phyloP scores from a whole-genome alignment of 768 basidiomycete species.

The Phylloporus sp. region DNA sequence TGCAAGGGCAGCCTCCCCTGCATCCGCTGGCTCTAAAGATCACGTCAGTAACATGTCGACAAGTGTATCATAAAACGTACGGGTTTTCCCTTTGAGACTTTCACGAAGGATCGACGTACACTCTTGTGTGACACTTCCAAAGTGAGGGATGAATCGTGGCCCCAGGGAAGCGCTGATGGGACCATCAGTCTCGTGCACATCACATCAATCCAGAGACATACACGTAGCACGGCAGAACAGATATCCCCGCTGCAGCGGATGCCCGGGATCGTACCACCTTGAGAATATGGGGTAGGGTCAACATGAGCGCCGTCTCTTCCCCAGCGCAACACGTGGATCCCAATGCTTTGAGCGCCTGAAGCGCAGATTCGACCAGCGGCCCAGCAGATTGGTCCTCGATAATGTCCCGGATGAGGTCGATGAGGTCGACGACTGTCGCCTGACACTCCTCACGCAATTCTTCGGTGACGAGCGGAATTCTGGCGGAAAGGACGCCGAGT shows the following conservation, averaged over 20 bases:
- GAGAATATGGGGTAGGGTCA: conserved; percentile 57
- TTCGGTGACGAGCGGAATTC: conserved; percentile 57
- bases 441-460: conserved; percentile 51
- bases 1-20: conserved; percentile 32
- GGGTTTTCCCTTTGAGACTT: conserved; percentile 25
- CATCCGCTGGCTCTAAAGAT: conserved; percentile 32
- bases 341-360: conserved; percentile 58
- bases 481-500: conserved; percentile 63
- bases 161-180: conserved; percentile 64
- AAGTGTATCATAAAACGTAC: conserved; percentile 27
- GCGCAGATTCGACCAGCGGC: conserved; percentile 42
- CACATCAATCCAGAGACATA: conserved; percentile 32
- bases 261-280: conserved; percentile 40
- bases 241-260: conserved; percentile 42
- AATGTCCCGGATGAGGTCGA: conserved; percentile 47
- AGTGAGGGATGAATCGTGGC: conserved; percentile 83
- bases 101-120: conserved; percentile 49
- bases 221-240: conserved; percentile 59
- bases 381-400: conserved; percentile 41
- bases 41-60: neutral
- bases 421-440: conserved; percentile 48
- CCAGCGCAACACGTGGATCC: conserved; percentile 52
- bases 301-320: conserved; percentile 64
- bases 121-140: conserved; percentile 65
- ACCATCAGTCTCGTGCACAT: conserved; percentile 2